Evolutionary conservation across 106 monocot genomes (phyloP).

Genomic region (Platanthera zijinensis): DNA sequence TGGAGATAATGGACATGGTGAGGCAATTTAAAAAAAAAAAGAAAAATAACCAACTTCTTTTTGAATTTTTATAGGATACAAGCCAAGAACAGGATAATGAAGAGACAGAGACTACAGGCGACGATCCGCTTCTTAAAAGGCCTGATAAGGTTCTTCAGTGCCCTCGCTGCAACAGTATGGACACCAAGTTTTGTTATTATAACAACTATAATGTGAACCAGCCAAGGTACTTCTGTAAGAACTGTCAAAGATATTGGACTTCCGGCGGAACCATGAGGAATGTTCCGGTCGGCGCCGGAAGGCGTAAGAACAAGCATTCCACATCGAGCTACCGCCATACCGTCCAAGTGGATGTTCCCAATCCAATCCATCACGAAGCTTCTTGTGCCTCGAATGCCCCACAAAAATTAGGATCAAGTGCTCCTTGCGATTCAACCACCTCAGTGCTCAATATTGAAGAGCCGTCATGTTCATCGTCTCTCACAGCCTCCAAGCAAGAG

Average conservation of each 20-base stretch:
- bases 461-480: constrained; percentile 50
- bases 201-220: constrained; percentile 97
- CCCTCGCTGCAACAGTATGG: constrained; percentile 92
- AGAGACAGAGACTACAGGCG: constrained; percentile 33
- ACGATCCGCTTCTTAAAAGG: constrained; percentile 76
- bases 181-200: constrained; percentile 98
- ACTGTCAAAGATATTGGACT: constrained; percentile 99
- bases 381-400: constrained; percentile 29
- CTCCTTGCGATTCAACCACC: constrained; percentile 59
- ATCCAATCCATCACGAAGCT: constrained; percentile 26
- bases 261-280: constrained; percentile 97
- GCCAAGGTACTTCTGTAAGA: constrained; percentile 93
- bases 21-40: too few relatives aligned
- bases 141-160: constrained; percentile 94
- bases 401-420: constrained; percentile 52
- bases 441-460: constrained; percentile 59
- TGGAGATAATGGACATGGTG: too few relatives aligned
- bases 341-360: constrained; percentile 20
- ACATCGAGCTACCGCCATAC: constrained; percentile 33
- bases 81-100: constrained; percentile 26
- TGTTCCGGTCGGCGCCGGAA: constrained; percentile 93
- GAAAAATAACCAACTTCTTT: too few relatives aligned
- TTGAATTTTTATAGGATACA: constrained; percentile 2
- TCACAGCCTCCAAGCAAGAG: constrained; percentile 19
- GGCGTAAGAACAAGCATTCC: constrained; percentile 80